phyloP scores from a whole-genome alignment of 192 early-diverging fungal species.

The Kickxella alabastrina region DNA sequence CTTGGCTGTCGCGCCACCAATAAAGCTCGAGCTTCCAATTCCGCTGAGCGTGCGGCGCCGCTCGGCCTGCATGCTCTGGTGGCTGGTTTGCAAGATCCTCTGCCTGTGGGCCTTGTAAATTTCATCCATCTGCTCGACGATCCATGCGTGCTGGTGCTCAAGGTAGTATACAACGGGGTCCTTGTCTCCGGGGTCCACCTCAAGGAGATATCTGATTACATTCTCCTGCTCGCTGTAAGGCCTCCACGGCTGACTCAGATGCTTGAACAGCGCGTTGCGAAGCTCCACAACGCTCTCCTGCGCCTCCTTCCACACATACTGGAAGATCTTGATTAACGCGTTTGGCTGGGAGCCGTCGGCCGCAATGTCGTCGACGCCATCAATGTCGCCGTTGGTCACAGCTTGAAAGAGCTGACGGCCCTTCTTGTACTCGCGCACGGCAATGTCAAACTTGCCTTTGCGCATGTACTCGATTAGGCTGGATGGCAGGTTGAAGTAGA shows the following conservation, averaged over 20 bases:
- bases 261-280: constrained; percentile 67
- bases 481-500: constrained; percentile 95
- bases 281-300: constrained; percentile 74
- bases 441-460: constrained; percentile 84
- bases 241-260: constrained; percentile 70
- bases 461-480: constrained; percentile 77
- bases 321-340: constrained; percentile 74
- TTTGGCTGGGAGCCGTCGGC: constrained; percentile 23
- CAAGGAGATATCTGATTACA: constrained; percentile 67
- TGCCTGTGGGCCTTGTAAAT: constrained; percentile 60
- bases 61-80: constrained; percentile 23
- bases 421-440: constrained; percentile 94
- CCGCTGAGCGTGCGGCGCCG: constrained; percentile 12
- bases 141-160: constrained; percentile 84
- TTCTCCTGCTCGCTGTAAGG: constrained; percentile 87
- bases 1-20: not conserved
- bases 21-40: constrained; percentile 3
- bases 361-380: not conserved
- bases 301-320: constrained; percentile 92
- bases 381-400: constrained; percentile 40
- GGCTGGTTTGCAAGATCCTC: constrained; percentile 32
- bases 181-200: constrained; percentile 60
- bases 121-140: constrained; percentile 68
- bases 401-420: constrained; percentile 76
- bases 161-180: constrained; percentile 90